Percentiles rank a stretch among this genome's conserved stretches.
Evolutionary conservation across 768 basidiomycete species (phyloP).

Genomic region (Russula compacta): DNA sequence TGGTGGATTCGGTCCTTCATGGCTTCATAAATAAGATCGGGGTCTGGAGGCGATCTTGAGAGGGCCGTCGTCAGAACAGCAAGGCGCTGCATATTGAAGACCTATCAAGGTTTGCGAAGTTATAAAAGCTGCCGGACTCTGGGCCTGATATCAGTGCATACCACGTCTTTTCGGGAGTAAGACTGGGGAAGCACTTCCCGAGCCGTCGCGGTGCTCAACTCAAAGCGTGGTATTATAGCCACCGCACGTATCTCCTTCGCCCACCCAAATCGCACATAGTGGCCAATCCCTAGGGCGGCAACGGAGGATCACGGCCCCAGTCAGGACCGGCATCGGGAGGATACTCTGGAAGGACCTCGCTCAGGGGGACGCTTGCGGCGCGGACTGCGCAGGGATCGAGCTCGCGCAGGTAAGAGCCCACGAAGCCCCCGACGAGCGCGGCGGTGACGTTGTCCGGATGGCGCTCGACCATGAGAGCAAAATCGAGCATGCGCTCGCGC

Average conservation of each 20-base stretch:
- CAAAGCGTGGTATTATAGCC: conserved; percentile 91
- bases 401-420: conserved; percentile 91
- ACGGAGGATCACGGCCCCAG: conserved; percentile 85
- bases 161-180: conserved; percentile 88
- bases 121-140: neutral
- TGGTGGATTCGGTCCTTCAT: conserved; percentile 99
- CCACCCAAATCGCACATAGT: conserved; percentile 89
- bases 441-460: conserved; percentile 99
- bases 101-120: conserved; percentile 38
- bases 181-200: conserved; percentile 74
- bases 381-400: conserved; percentile 71
- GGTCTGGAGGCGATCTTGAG: conserved; percentile 82
- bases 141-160: conserved; percentile 27
- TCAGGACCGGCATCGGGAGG: conserved; percentile 85
- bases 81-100: conserved; percentile 94
- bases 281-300: conserved; percentile 89
- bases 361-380: conserved; percentile 85
- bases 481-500: conserved; percentile 74
- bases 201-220: conserved; percentile 93
- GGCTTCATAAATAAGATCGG: conserved; percentile 95
- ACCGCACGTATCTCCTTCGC: conserved; percentile 77
- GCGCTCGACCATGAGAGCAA: conserved; percentile 97
- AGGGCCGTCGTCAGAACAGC: conserved; percentile 95
- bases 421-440: conserved; percentile 92
- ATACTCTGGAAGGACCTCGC: conserved; percentile 94